A percentile compares a stretch with the other conserved stretches of the same genome.
phyloP scores from a whole-genome alignment of 2,329 filamentous ascomycete species.

The Pseudopyricularia javanii region DNA sequence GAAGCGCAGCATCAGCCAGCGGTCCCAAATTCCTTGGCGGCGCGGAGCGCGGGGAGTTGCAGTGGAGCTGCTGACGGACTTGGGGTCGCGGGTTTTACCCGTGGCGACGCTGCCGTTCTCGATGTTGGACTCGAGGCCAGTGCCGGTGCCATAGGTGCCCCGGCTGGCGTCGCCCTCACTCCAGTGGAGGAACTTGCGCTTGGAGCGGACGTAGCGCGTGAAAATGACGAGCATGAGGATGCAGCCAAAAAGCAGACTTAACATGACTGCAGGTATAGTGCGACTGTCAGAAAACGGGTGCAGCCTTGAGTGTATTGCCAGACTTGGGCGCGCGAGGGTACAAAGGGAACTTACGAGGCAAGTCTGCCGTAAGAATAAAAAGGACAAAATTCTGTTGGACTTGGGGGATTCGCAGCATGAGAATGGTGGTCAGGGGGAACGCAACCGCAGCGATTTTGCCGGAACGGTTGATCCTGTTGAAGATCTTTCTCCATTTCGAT shows the following conservation, averaged over 20 bases:
- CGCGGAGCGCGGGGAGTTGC: neutral
- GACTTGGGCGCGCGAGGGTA: neutral
- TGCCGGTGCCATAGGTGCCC: slow-evolving; percentile 3
- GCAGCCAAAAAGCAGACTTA: slow-evolving; percentile 12
- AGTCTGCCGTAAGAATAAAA: slow-evolving; percentile 10
- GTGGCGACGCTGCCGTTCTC: neutral
- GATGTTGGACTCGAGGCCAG: neutral
- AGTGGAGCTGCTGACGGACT: neutral
- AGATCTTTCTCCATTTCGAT: slow-evolving; percentile 2
- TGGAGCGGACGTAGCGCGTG: slow-evolving; percentile 10
- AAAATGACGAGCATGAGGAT: slow-evolving; percentile 12
- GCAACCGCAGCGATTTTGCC: slow-evolving; percentile 10
- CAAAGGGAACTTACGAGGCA: slow-evolving; percentile 9
- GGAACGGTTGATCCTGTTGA: slow-evolving; percentile 10
- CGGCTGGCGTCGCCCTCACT: neutral
- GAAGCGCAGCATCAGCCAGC: slow-evolving; percentile 16
- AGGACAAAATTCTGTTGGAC: slow-evolving; percentile 5
- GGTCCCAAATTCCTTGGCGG: slow-evolving; percentile 11
- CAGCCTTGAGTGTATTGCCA: neutral
- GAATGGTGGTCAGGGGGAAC: slow-evolving; percentile 10
- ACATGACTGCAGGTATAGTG: slow-evolving; percentile 9
- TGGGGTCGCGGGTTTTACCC: neutral
- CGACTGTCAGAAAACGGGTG: too few relatives aligned
- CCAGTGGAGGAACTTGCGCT: slow-evolving; percentile 13
- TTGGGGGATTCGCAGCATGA: slow-evolving; percentile 7